These are phyloP conservation scores for Piromyces finnis DNA, from an alignment of 192 early-diverging fungal species.

Conservation along the genomic window DNA sequence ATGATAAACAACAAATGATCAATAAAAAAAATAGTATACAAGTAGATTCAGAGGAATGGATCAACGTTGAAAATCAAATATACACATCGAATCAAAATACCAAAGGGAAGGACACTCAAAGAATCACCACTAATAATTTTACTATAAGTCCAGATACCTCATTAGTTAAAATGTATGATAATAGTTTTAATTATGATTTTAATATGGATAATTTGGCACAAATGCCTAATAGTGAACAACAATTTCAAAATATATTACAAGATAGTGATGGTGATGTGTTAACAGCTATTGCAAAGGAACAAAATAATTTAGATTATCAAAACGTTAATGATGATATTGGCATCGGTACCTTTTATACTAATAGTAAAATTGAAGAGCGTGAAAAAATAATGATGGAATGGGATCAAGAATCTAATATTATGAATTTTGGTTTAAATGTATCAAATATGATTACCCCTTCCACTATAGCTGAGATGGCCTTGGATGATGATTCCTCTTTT, in stretches of 20 bases:
- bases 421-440: background rate
- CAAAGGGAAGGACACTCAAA: background rate
- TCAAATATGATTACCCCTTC: background rate
- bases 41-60: background rate
- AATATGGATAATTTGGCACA: background rate
- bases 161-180: background rate
- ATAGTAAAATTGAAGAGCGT: background rate
- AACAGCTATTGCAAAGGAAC: background rate
- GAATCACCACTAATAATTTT: background rate
- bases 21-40: background rate
- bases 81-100: background rate
- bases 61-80: background rate
- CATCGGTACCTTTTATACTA: background rate
- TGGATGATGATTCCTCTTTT: too few species aligned
- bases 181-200: background rate
- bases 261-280: background rate
- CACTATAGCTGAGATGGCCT: too few species aligned
- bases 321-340: background rate
- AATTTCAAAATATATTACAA: background rate
- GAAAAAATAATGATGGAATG: background rate
- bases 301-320: background rate
- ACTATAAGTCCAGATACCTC: background rate
- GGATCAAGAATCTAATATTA: background rate
- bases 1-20: too few species aligned
- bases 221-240: background rate